Evolutionary conservation across 495 filamentous ascomycete species (phyloP), one percentile per base, ranked within the genome.

Genomic region (Glarea lozoyensis): DNA sequence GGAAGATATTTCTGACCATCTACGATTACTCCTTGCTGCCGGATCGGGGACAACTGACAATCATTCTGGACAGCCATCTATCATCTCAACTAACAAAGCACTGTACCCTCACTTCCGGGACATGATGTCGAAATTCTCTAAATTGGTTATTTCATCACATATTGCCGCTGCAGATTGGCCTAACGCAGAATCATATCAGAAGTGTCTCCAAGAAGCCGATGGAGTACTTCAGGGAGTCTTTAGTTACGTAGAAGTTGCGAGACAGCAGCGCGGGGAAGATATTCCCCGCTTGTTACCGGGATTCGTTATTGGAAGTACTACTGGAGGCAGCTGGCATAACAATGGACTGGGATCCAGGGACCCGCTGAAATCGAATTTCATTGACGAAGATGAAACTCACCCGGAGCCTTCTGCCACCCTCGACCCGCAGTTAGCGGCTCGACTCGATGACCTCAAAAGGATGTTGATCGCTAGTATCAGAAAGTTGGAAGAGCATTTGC

Each of bases 51-150:
- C 92, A 2, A 98, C 92, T 1, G 92, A 98, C 59, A 97, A 97
- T 53, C 92, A 98, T 59, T 98, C 92, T 10, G 93, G 93, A 33
- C 92, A 95, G 49, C 92, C 93, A 21, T 97, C 92, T n/a, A 96
- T 97, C 58, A 98, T 98, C 41, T 92, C 87, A 6, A 89, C 88
- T 6, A 98, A 98, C 63, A 94, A 94, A 63, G 81, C 86, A 2
- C 69, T 98, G 32, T 96, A 97, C 55, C 92, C 93, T 21, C 88
- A 97, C 65, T 98, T 96, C 63, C 77, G 93, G 38, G 93, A 96
- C 57, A 96, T 95, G 83, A 98, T 98, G 92, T 97, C 92, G 4
- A 86, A 92, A 52, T 97, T 97, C 63, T 97, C 93, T 27, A 98
- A 97, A 61, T 70, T 98, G 27, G 93, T 98, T 17, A 76, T 98